These are phyloP conservation scores for Gossypium australe DNA, from an alignment of 345 rosid genomes.

Conservation along the genomic window DNA sequence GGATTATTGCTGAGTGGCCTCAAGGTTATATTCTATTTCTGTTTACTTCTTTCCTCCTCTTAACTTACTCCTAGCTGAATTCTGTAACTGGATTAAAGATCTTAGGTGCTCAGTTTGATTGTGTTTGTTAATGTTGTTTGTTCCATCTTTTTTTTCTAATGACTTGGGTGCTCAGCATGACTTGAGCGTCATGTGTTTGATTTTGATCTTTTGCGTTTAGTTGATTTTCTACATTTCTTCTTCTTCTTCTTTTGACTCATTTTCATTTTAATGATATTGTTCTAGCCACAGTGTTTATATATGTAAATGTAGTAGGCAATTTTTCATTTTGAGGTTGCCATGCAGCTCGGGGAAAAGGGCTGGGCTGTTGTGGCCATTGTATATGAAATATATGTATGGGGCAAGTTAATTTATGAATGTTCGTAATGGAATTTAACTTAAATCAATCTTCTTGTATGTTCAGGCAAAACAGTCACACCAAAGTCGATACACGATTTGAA, in stretches of 20 bases:
- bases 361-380: neutral
- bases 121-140: constrained; percentile 1
- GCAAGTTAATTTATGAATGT: neutral
- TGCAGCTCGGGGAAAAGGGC: neutral
- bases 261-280: neutral
- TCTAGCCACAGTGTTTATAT: neutral
- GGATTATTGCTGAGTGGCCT: constrained; percentile 42
- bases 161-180: neutral
- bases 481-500: constrained; percentile 34
- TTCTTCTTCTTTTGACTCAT: neutral
- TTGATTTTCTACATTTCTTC: neutral
- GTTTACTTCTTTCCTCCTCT: neutral
- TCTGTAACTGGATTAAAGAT: constrained; percentile 2
- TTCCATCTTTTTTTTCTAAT: neutral
- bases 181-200: neutral
- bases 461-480: constrained; percentile 30
- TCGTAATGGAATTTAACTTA: neutral
- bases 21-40: constrained; percentile 26
- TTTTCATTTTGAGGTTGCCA: neutral
- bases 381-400: neutral
- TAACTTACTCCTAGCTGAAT: neutral
- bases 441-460: constrained; percentile 11
- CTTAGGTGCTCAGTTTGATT: constrained; percentile 3
- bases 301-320: neutral
- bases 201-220: neutral